Evolutionary conservation across 441 rosid species (phyloP), one percentile per base, ranked within the genome.

Genomic region (Aleurites moluccanus): DNA sequence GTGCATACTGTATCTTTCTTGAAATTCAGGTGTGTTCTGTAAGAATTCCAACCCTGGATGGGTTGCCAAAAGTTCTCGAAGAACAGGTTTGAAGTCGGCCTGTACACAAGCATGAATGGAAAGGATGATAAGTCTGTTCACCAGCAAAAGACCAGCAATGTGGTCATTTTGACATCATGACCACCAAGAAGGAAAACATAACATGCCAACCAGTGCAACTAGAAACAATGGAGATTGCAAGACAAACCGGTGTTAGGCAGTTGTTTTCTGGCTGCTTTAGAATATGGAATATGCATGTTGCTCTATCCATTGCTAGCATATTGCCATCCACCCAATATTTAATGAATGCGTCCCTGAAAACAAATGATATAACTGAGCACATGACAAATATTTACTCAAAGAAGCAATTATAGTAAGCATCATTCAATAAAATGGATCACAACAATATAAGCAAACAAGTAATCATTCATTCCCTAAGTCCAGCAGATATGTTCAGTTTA

Each of bases 41-140:
- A 96, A 82, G 85, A 96, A 93, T 79, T 93, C 99, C 83, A 96
- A 82, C 52, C 99, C 99, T 2, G 97, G 93, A 88, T 96, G 99
- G 76, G 97, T 93, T 23, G 97, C 93, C 87, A 96, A 69, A 42
- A 96, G 92, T 83, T 93, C 98, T 78, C 82, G 83, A 74, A 93
- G 93, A 45, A 93, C 66, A 67, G 94, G 90, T 76, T 89, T 96
- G 85, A 96, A 91, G 83, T 92, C 98, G 73, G 89, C 93, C 98
- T 96, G 86, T 74, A 69, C 75, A 64, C 73, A 73, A 72, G 60
- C 68, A 73, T 23, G 47, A 75, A 50, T 47, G 61, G 64, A 63
- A 53, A 30, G 49, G 6, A 27, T 56, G 63, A 72, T 15, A 33
- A 67, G 45, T 33, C 14, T 52, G 13, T 50, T 25, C 20, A n/a